phyloP scores from a whole-genome alignment of 2,329 filamentous ascomycete genomes.

The Penicillium hesseltinei region DNA sequence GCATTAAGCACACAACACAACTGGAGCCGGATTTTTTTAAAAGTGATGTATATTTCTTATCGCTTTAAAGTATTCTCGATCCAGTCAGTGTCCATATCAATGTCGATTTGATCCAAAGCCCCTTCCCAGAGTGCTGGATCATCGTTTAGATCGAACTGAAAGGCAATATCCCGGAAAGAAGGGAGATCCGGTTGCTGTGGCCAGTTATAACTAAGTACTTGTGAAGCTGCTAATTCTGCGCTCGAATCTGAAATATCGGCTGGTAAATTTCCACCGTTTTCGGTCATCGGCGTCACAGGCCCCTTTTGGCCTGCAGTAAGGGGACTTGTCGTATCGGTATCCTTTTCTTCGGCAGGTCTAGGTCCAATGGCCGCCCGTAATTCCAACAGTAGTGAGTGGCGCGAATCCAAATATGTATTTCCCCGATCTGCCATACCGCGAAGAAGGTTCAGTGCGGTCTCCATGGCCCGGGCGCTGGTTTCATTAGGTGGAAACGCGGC shows the following conservation, averaged over 20 bases:
- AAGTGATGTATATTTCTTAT: constrained; percentile 5
- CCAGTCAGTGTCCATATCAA: constrained; percentile 45
- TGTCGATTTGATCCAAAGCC: constrained; percentile 40
- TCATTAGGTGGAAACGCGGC: constrained; percentile 51
- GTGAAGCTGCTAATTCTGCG: neutral
- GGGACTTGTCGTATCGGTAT: constrained; percentile 1
- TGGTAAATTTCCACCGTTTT: constrained; percentile 12
- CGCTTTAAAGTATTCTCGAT: constrained; percentile 33
- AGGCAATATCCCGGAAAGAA: constrained; percentile 32
- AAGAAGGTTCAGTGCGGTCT: constrained; percentile 48
- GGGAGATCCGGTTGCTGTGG: constrained; percentile 20
- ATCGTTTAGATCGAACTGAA: constrained; percentile 38
- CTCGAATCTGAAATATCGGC: neutral
- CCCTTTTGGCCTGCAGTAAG: neutral
- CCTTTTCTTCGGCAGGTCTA: constrained; percentile 5
- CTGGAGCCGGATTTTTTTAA: neutral
- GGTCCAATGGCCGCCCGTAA: constrained; percentile 33
- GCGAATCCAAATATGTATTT: constrained; percentile 50
- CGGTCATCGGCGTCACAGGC: constrained; percentile 17
- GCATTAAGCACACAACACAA: neutral
- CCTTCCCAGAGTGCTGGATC: constrained; percentile 45
- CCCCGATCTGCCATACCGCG: constrained; percentile 53
- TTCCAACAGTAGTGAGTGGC: constrained; percentile 40
- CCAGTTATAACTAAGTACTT: constrained; percentile 18
- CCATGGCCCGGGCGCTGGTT: constrained; percentile 47